Conservation (phyloP, 1,284 basidiomycete genomes). For the Xerocomus amazonicus region DNA sequence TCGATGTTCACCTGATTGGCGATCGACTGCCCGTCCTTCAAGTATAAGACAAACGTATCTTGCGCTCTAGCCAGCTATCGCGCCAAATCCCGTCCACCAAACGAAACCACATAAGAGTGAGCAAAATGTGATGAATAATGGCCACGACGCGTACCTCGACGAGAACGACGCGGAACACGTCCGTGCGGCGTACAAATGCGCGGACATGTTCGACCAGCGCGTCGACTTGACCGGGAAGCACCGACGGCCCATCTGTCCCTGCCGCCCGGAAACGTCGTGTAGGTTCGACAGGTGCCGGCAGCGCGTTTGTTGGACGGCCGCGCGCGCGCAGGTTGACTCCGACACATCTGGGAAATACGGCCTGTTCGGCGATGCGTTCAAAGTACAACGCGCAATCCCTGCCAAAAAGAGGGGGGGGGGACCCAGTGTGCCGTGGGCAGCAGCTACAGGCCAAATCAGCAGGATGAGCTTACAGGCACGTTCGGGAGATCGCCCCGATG, state of each 20-base stretch:
- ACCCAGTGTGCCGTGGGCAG: background rate
- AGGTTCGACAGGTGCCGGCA: background rate
- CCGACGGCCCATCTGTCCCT: background rate
- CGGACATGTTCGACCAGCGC: conserved; percentile 12
- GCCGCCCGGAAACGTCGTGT: no score
- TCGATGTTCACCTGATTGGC: conserved; percentile 4
- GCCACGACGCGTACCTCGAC: conserved; percentile 11
- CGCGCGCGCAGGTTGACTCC: background rate
- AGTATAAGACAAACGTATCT: conserved; percentile 14
- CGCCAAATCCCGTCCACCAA: background rate
- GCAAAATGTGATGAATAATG: background rate
- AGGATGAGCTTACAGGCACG: conserved; percentile 5
- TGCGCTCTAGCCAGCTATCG: conserved; percentile 15
- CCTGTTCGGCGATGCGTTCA: conserved; percentile 9
- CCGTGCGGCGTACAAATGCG: conserved; percentile 6
- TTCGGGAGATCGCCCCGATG: conserved; percentile 5
- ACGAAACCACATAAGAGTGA: background rate
- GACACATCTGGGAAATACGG: conserved; percentile 4
- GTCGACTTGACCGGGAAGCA: conserved; percentile 2
- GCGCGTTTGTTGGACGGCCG: background rate
- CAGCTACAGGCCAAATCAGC: no score
- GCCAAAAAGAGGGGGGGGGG: background rate
- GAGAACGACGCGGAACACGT: conserved; percentile 14
- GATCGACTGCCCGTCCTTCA: conserved; percentile 22
- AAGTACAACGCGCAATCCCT: conserved; percentile 10